Percentiles rank a stretch among this genome's conserved stretches.
phyloP scores from a whole-genome alignment of 73 alveolate species.

The Durusdinium trenchii region DNA sequence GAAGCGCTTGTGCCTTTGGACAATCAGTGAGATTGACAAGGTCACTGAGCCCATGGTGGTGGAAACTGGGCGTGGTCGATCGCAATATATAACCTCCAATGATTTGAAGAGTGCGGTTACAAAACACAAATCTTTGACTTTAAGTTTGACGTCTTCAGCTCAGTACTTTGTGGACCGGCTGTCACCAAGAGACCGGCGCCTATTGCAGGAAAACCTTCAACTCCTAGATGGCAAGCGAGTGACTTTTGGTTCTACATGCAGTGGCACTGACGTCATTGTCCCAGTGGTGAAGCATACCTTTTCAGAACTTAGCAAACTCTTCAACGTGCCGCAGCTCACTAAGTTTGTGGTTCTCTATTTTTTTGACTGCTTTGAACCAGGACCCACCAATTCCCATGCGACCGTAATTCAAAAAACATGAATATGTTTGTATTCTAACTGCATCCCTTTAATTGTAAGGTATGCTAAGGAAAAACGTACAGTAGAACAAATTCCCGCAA shows the following conservation, averaged over 20 bases:
- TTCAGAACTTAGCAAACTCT: not conserved
- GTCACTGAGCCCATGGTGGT: not conserved
- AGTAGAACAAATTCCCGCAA: too few relatives aligned
- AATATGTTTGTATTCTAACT: too few relatives aligned
- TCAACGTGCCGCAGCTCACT: not conserved
- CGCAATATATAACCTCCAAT: not conserved
- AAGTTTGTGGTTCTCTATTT: too few relatives aligned
- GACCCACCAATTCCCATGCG: too few relatives aligned
- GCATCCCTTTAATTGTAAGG: too few relatives aligned
- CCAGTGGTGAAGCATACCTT: not conserved
- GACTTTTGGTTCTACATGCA: not conserved
- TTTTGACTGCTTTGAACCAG: too few relatives aligned
- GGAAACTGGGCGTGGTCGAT: not conserved
- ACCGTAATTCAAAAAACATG: too few relatives aligned
- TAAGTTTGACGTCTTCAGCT: not conserved
- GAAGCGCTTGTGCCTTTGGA: not conserved
- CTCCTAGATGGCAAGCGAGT: not conserved
- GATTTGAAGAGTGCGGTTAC: not conserved
- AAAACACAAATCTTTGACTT: not conserved
- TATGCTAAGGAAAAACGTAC: too few relatives aligned
- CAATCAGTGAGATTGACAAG: not conserved
- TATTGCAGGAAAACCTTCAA: not conserved
- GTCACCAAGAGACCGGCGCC: not conserved
- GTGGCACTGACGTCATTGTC: not conserved
- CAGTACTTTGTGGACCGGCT: not conserved